Evolutionary conservation across 2,329 filamentous ascomycete species (phyloP).

Genomic region (Xylaria digitata): DNA sequence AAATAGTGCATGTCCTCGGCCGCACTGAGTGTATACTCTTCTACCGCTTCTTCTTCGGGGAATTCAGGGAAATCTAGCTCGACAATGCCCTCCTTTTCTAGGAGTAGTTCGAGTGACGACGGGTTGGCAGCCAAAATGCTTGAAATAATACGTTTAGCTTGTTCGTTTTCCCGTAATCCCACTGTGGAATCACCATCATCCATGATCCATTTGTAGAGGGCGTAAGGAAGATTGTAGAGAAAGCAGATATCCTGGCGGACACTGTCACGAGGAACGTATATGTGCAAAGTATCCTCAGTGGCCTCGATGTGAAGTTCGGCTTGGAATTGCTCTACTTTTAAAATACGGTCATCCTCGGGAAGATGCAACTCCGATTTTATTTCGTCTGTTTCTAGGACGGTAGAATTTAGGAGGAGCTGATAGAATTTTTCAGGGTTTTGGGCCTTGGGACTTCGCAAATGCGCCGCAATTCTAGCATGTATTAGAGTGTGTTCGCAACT

Average conservation of each 20-base stretch:
- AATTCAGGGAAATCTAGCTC: conserved; percentile 15
- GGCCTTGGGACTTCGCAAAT: conserved; percentile 8
- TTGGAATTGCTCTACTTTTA: conserved; percentile 18
- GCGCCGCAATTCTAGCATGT: neutral
- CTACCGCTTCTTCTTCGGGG: neutral
- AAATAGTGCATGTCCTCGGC: neutral
- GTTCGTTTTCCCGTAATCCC: conserved; percentile 4
- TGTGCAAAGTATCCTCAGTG: neutral
- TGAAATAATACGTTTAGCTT: conserved; percentile 13
- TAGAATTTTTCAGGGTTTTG: conserved; percentile 14
- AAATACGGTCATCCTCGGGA: conserved; percentile 1
- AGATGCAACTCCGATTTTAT: conserved; percentile 22
- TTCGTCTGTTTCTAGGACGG: conserved; percentile 5
- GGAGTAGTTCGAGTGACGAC: conserved; percentile 8
- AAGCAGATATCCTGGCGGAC: conserved; percentile 18
- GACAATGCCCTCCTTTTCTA: conserved; percentile 20
- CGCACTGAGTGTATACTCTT: neutral
- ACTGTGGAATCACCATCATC: neutral
- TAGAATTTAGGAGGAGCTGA: conserved; percentile 14
- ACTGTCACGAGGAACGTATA: conserved; percentile 14
- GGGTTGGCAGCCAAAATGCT: conserved; percentile 17
- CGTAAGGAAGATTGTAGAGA: conserved; percentile 17
- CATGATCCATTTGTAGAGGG: conserved; percentile 18
- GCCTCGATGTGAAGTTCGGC: conserved; percentile 17
- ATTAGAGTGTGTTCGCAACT: neutral